Evolutionary conservation across 2,329 filamentous ascomycete genomes (phyloP).

Genomic region (Penicillium sclerotiorum): DNA sequence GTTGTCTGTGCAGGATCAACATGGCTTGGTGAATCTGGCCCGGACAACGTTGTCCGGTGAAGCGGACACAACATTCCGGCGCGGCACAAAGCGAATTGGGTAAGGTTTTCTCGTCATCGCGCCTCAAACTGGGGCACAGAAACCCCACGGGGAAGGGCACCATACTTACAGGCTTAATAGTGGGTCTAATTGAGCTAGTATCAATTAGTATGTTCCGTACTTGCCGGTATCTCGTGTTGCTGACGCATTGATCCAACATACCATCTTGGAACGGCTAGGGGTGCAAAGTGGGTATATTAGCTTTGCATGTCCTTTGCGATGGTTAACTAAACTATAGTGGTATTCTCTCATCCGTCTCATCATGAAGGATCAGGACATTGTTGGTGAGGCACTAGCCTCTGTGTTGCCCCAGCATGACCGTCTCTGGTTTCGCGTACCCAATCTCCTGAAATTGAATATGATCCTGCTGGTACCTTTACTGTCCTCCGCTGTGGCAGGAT

Average conservation of each 20-base stretch:
- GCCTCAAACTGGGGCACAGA: not conserved
- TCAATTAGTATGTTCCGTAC: not conserved
- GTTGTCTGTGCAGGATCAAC: not conserved
- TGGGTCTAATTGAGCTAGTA: not conserved
- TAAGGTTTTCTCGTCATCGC: not conserved
- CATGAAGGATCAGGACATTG: constrained; percentile 29
- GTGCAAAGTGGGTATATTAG: constrained; percentile 7
- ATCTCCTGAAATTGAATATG: constrained; percentile 50
- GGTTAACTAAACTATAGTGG: not conserved
- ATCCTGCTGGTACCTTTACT: constrained; percentile 49
- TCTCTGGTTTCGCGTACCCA: constrained; percentile 47
- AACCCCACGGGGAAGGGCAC: not conserved
- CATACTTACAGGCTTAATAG: not conserved
- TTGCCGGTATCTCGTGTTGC: not conserved
- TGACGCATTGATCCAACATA: not conserved
- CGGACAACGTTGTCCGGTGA: not conserved
- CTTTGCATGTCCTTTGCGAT: not conserved
- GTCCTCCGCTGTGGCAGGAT: constrained; percentile 48
- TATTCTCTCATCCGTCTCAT: not conserved
- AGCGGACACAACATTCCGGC: not conserved
- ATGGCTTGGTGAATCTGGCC: not conserved
- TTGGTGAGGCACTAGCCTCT: constrained; percentile 28
- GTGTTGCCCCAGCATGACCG: constrained; percentile 46
- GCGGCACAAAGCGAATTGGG: not conserved
- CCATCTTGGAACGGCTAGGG: not conserved